phyloP scores from a whole-genome alignment of 768 basidiomycete species.

The Boletus rubroflammeus region DNA sequence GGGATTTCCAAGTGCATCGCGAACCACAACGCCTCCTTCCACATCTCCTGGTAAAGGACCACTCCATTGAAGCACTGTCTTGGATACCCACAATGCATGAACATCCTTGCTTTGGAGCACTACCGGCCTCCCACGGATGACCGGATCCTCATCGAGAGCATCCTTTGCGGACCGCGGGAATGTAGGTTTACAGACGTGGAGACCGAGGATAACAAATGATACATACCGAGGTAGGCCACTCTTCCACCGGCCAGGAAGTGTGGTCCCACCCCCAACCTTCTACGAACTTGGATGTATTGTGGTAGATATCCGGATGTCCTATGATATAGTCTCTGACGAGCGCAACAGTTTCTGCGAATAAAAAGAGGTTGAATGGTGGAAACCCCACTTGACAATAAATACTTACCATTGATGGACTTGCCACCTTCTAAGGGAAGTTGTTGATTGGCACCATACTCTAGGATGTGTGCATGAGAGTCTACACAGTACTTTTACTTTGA shows the following conservation, averaged over 20 bases:
- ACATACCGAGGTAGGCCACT: slow-evolving; percentile 69
- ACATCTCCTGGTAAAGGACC: slow-evolving; percentile 62
- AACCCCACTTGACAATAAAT: neutral
- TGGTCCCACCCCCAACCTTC: slow-evolving; percentile 92
- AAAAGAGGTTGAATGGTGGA: neutral
- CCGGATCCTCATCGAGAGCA: slow-evolving; percentile 67
- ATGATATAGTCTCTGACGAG: slow-evolving; percentile 61
- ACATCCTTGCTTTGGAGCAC: slow-evolving; percentile 83
- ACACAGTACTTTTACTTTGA: neutral
- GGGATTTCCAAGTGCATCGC: slow-evolving; percentile 61
- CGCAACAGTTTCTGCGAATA: slow-evolving; percentile 52
- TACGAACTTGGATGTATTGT: slow-evolving; percentile 59
- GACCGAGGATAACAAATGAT: neutral
- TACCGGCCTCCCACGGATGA: slow-evolving; percentile 67
- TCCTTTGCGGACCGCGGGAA: slow-evolving; percentile 40
- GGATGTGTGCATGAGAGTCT: slow-evolving; percentile 79
- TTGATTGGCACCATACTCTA: slow-evolving; percentile 71
- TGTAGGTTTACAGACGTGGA: neutral
- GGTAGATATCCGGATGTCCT: slow-evolving; percentile 50
- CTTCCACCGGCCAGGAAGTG: slow-evolving; percentile 58
- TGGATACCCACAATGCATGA: slow-evolving; percentile 86
- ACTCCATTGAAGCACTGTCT: slow-evolving; percentile 52
- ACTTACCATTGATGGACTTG: slow-evolving; percentile 51
- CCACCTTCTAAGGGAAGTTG: slow-evolving; percentile 64
- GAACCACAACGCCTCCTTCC: slow-evolving; percentile 78